phyloP scores from a whole-genome alignment of 1,284 basidiomycete genomes.

The Apiotrichum siamense region DNA sequence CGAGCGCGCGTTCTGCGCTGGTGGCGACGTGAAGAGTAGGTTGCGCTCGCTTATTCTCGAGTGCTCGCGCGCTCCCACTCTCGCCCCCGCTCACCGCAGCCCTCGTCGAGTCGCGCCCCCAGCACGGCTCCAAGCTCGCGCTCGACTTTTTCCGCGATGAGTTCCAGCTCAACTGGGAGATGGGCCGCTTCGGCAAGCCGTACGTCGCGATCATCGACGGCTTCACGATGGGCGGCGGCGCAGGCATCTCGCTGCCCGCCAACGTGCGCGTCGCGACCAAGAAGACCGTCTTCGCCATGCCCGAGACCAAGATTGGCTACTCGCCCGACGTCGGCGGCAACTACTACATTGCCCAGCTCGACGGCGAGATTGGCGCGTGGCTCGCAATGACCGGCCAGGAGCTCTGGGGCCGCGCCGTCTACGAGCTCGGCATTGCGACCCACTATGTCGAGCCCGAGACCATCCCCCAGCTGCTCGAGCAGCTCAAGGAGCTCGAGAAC shows the following conservation, averaged over 20 bases:
- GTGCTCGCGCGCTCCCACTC: too few relatives aligned
- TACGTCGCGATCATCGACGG: slow-evolving; percentile 90
- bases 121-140: slow-evolving; percentile 51
- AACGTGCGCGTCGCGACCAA: slow-evolving; percentile 91
- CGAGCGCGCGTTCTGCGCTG: slow-evolving; percentile 85
- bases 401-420: slow-evolving; percentile 69
- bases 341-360: slow-evolving; percentile 80
- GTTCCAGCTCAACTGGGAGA: slow-evolving; percentile 83
- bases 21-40: slow-evolving; percentile 70
- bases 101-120: slow-evolving; percentile 18
- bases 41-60: neutral
- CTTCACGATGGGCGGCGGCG: slow-evolving; percentile 92
- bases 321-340: slow-evolving; percentile 70
- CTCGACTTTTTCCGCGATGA: slow-evolving; percentile 86
- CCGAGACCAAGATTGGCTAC: slow-evolving; percentile 80
- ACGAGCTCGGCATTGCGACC: slow-evolving; percentile 83
- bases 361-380: slow-evolving; percentile 89
- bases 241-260: slow-evolving; percentile 81
- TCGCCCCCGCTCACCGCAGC: neutral
- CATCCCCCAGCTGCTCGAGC: slow-evolving; percentile 57
- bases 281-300: slow-evolving; percentile 91
- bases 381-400: slow-evolving; percentile 79
- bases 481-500: slow-evolving; percentile 42
- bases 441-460: slow-evolving; percentile 76
- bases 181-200: slow-evolving; percentile 74